Conservation (phyloP, 129 eudicot species). For the Lactuca saligna region DNA sequence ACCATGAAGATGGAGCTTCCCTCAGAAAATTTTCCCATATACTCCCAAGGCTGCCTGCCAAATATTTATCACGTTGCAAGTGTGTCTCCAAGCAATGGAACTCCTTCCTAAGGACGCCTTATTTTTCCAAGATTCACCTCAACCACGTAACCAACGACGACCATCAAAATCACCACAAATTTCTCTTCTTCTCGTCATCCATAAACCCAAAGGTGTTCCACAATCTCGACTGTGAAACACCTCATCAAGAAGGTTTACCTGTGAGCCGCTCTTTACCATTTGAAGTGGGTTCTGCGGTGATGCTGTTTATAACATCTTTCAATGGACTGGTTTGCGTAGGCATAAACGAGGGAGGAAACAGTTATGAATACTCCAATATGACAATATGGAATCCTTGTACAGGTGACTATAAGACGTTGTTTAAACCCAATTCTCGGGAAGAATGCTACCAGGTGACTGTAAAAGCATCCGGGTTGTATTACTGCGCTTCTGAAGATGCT, state of each 20-base stretch:
- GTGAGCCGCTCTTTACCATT: slow-evolving; percentile 6
- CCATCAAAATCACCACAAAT: neutral
- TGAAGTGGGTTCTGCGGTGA: neutral
- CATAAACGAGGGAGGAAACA: neutral
- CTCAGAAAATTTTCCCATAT: too few species aligned
- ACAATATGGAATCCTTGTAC: slow-evolving; percentile 17
- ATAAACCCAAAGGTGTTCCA: neutral
- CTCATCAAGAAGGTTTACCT: slow-evolving; percentile 1
- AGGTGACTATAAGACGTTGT: neutral
- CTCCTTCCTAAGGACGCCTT: slow-evolving; percentile 1
- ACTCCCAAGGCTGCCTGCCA: too few species aligned
- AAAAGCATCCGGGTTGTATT: slow-evolving; percentile 4
- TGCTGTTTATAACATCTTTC: neutral
- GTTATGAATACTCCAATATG: neutral
- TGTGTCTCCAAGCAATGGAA: too few species aligned
- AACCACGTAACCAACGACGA: neutral
- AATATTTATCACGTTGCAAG: too few species aligned
- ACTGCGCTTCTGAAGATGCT: slow-evolving; percentile 7
- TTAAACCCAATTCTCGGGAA: neutral
- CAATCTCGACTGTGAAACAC: slow-evolving; percentile 17
- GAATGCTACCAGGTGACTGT: neutral
- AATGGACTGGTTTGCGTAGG: slow-evolving; percentile 14
- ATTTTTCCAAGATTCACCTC: neutral
- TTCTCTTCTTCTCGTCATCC: slow-evolving; percentile 3
- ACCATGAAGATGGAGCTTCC: too few species aligned